A percentile compares a stretch with the other conserved stretches of the same genome.
Evolutionary conservation across 179 eudicot species (phyloP).

Genomic region (Actinidia arguta): DNA sequence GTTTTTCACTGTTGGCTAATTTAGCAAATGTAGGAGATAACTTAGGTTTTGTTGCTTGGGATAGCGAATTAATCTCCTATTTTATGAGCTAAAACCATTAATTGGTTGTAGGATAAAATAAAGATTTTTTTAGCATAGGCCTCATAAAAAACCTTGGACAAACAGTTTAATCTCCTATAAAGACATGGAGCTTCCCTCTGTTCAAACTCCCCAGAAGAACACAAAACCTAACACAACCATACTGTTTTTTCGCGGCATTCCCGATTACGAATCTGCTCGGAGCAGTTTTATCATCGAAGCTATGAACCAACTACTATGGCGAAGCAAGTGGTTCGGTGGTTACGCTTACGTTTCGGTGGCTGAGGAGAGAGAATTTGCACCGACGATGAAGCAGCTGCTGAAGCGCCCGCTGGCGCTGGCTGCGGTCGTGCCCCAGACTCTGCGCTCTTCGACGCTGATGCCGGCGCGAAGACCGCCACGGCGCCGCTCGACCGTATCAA

Average conservation of each 20-base stretch:
- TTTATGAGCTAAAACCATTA: too few relatives aligned
- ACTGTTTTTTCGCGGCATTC: slow-evolving; percentile 49
- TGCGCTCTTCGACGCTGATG: slow-evolving; percentile 79
- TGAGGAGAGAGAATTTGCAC: slow-evolving; percentile 53
- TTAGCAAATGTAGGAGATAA: too few relatives aligned
- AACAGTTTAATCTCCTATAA: too few relatives aligned
- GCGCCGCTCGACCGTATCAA: slow-evolving; percentile 91
- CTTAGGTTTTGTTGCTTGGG: too few relatives aligned
- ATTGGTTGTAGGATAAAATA: too few relatives aligned
- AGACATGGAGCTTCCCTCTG: slow-evolving; percentile 7
- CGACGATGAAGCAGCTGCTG: slow-evolving; percentile 53
- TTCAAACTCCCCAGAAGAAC: neutral
- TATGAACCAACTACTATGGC: slow-evolving; percentile 24
- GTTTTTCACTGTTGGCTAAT: too few relatives aligned
- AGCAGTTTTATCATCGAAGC: slow-evolving; percentile 16
- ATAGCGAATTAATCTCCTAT: too few relatives aligned
- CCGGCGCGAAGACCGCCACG: slow-evolving; percentile 77
- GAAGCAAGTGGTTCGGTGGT: slow-evolving; percentile 34
- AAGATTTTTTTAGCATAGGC: too few relatives aligned
- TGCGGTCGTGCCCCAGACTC: slow-evolving; percentile 74
- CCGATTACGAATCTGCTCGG: slow-evolving; percentile 38
- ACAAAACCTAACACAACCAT: slow-evolving; percentile 24
- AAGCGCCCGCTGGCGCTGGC: slow-evolving; percentile 68
- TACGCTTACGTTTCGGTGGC: slow-evolving; percentile 56
- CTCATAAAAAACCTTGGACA: too few relatives aligned